phyloP scores from a whole-genome alignment of 1,284 basidiomycete species.

The Microbotryum violaceum region DNA sequence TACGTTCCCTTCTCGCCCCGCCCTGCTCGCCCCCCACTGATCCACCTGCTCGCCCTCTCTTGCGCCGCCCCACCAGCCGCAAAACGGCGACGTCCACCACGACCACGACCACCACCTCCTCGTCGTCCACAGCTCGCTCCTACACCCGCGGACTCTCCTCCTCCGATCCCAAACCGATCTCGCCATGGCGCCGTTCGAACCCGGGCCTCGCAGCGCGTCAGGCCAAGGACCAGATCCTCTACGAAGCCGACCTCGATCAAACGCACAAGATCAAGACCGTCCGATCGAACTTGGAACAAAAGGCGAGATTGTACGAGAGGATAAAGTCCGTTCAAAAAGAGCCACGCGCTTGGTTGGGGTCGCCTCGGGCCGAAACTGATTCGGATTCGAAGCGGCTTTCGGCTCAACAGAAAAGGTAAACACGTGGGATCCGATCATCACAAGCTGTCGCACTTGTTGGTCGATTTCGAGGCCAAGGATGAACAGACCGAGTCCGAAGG shows the following conservation, averaged over 20 bases:
- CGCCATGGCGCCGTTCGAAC: slow-evolving; percentile 21
- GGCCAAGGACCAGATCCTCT: slow-evolving; percentile 13
- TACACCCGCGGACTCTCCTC: neutral
- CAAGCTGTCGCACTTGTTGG: slow-evolving; percentile 64
- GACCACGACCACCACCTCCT: no score
- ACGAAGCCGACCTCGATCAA: slow-evolving; percentile 14
- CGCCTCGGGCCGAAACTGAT: neutral
- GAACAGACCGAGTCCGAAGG: slow-evolving; percentile 47
- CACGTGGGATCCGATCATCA: slow-evolving; percentile 67
- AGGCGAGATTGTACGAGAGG: slow-evolving; percentile 33
- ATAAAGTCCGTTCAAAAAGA: slow-evolving; percentile 15
- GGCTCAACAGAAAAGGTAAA: slow-evolving; percentile 61
- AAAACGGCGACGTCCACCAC: no score
- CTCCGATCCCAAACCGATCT: slow-evolving; percentile 1
- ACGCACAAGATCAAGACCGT: neutral
- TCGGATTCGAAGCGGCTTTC: no score
- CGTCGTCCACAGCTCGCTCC: no score
- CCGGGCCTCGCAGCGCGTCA: slow-evolving; percentile 10
- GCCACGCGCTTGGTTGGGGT: no score
- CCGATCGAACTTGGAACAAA: slow-evolving; percentile 26
- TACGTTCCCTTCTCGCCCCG: neutral
- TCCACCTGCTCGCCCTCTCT: no score
- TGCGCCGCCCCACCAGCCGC: no score
- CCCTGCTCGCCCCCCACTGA: neutral
- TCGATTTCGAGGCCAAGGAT: slow-evolving; percentile 73